Conservation (phyloP, 805 yeast genomes). For the Metschnikowia colocasiae region DNA sequence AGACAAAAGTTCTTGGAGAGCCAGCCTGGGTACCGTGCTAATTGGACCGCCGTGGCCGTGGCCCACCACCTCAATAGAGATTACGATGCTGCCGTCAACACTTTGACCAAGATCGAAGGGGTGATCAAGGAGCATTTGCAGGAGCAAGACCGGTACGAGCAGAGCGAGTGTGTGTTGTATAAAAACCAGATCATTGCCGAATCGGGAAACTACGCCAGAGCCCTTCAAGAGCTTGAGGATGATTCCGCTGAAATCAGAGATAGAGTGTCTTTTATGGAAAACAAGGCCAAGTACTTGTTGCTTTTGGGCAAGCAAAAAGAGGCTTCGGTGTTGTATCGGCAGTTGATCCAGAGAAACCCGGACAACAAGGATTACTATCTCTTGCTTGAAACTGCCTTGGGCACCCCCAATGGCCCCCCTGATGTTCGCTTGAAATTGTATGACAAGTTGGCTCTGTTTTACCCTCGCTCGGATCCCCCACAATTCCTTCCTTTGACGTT, state of each 20-base stretch:
- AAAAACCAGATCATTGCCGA: conserved; percentile 63
- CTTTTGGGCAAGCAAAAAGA: conserved; percentile 55
- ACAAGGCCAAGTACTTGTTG: conserved; percentile 60
- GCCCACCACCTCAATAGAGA: conserved; percentile 78
- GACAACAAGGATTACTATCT: conserved; percentile 67
- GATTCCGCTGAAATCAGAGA: conserved; percentile 53
- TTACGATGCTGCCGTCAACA: conserved; percentile 62
- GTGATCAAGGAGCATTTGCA: conserved; percentile 64
- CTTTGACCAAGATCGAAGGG: conserved; percentile 72
- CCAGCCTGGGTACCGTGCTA: conserved; percentile 79
- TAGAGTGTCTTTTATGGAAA: conserved; percentile 58
- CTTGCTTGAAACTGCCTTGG: conserved; percentile 62
- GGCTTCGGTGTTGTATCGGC: conserved; percentile 66
- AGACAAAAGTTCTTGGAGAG: conserved; percentile 67
- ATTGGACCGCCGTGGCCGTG: conserved; percentile 85
- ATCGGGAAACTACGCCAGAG: conserved; percentile 59
- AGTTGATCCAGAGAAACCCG: conserved; percentile 78
- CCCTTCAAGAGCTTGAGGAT: conserved; percentile 54
- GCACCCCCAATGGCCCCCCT: conserved; percentile 43
- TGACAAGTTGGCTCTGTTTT: conserved; percentile 59
- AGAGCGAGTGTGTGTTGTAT: conserved; percentile 75
- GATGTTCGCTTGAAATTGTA: conserved; percentile 58
- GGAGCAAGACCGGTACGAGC: conserved; percentile 58
- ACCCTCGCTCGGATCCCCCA: conserved; percentile 83
- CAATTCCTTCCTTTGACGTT: conserved; percentile 74